Conservation (phyloP, 495 filamentous ascomycete species). For the Neurospora pannonica region DNA sequence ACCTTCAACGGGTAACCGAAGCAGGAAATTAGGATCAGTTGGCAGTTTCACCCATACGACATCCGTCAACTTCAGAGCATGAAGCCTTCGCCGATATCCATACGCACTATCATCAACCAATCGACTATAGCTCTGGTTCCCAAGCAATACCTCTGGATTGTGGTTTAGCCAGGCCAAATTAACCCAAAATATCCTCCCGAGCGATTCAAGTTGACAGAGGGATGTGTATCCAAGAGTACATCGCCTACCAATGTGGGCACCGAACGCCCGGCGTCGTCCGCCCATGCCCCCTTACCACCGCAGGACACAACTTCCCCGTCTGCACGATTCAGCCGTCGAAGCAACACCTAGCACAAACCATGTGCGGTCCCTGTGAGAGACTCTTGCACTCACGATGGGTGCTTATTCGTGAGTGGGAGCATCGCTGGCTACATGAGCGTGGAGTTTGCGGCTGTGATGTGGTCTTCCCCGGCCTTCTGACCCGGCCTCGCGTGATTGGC, state of each 20-base stretch:
- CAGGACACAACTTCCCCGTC: conserved; percentile 20
- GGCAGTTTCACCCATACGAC: not conserved
- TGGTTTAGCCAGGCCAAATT: not conserved
- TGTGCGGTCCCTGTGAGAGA: conserved; percentile 31
- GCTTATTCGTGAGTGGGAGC: conserved; percentile 32
- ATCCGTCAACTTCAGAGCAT: not conserved
- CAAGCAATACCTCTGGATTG: not conserved
- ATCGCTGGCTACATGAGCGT: conserved; percentile 39
- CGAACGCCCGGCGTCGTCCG: conserved; percentile 26
- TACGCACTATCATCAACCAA: not conserved
- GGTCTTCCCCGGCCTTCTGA: conserved; percentile 23
- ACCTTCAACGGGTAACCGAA: not conserved
- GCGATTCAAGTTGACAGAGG: not conserved
- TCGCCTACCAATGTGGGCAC: conserved; percentile 39
- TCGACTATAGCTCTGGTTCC: not conserved
- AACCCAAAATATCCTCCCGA: not conserved
- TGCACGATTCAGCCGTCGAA: conserved; percentile 20
- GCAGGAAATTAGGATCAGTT: not conserved
- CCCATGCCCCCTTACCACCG: conserved; percentile 33
- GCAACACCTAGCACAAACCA: conserved; percentile 19
- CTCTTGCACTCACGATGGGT: conserved; percentile 30
- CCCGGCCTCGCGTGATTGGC: conserved; percentile 22
- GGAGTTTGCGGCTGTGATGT: conserved; percentile 32
- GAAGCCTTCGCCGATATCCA: not conserved
- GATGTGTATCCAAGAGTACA: conserved; percentile 35